Evolutionary conservation across 441 rosid genomes (phyloP).

Genomic region (Populus trichocarpa): DNA sequence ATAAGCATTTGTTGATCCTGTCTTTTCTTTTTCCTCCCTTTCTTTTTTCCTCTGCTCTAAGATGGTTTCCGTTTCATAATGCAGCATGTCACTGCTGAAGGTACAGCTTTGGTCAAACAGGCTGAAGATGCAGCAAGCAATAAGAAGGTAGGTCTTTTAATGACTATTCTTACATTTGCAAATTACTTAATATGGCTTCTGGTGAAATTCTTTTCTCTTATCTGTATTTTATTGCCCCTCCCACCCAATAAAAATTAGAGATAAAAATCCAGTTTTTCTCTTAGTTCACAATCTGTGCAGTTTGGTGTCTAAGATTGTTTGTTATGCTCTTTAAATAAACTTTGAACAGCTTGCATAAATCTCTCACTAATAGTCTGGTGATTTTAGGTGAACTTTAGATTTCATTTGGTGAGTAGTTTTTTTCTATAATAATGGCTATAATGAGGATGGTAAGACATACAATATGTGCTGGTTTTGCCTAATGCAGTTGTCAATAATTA

Average conservation of each 20-base stretch:
- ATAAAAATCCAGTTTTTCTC: neutral
- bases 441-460: neutral
- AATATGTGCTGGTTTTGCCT: neutral
- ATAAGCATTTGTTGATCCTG: neutral
- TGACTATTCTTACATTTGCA: neutral
- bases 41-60: neutral
- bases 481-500: neutral
- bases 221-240: neutral
- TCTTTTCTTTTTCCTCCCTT: slow-evolving; percentile 1
- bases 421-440: neutral
- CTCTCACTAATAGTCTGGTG: neutral
- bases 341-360: neutral
- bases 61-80: slow-evolving; percentile 13
- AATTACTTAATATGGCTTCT: neutral
- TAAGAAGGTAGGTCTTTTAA: neutral
- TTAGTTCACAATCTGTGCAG: slow-evolving; percentile 4
- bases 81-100: slow-evolving; percentile 94
- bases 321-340: slow-evolving; percentile 30
- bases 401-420: neutral
- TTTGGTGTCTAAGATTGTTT: slow-evolving; percentile 61
- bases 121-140: neutral
- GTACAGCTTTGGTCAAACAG: slow-evolving; percentile 49
- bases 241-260: neutral
- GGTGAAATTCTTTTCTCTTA: neutral
- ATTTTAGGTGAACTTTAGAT: neutral